Evolutionary conservation across 2,329 filamentous ascomycete species (phyloP), one percentile per base, ranked within the genome.

Genomic region (Huntiella moniliformis): DNA sequence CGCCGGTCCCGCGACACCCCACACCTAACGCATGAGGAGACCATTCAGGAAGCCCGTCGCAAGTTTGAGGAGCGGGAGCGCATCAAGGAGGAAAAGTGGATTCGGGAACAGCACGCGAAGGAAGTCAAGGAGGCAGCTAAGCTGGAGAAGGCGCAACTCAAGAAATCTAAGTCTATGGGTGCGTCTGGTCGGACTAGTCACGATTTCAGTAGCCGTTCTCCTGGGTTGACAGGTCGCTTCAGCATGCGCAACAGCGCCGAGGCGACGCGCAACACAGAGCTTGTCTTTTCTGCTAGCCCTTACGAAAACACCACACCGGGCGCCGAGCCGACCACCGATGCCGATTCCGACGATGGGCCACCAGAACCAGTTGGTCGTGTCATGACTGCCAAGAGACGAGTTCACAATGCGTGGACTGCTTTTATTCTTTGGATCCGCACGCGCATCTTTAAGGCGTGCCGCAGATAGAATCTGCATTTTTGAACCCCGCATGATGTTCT

Each of bases 401-500:
- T 74, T 1, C 71, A 72, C 50, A 65, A 70, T 51, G 67, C 73
- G 35, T 79, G 74, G 74, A 75, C 70, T 5, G 67, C 67, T 16
- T 77, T 79, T 53, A 64, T 79, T 43, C 63, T 79, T 46, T 79
- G 75, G 75, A 56, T 79, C 18, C 64, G 74, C 50, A 79, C 74
- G n/a, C 58, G 62, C 46, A 54, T 65, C 48, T 56, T 65, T 49
- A 64, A 62, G 57, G 53, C 64, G 48, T 61, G 61, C 43, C 57
- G 60, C 53, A 60, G 60, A 52, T 63, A 36, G 34, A 36, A 11
- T 28, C 22, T 28, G 22, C 22, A 28, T 10, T 28, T 28, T 28
- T 28, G 10, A 28, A 8, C 22, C 22, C 22, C 22, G 22, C 22
- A 28, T 7, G 6, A 28, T 8, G 22, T 28, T 28, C 22, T 28